Base-by-base conservation (phyloP, 768 basidiomycete species). In the Podaxis mareebaensis region DNA sequence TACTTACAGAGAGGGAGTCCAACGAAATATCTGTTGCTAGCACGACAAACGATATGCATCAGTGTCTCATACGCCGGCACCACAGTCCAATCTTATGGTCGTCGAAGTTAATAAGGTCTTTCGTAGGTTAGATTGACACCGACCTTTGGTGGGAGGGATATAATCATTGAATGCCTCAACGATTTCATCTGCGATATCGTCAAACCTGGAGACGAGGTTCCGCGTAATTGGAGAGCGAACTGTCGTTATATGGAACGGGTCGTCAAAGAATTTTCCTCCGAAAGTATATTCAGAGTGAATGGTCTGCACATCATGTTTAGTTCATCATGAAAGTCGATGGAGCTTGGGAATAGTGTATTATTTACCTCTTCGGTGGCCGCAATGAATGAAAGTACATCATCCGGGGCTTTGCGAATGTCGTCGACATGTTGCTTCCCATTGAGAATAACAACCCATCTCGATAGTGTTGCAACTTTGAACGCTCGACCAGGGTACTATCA, bases 1-100 rank as follows among this genome's bases (percentile, higher is more conserved):
- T 11, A 51, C 77, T n/a, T 42, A 82, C 83, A 84, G 1, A 80
- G 53, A 1, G 82, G 81, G 38, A 77, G 69, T 0, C 82, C 83
- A 3, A 84, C 78, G 53, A 84, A 80, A 0, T 76, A 44, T 15
- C 83, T 75, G 60, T 79, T 82, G 57, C 67, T 78, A 1, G 71
- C 67, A 44, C 81, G 74, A 33, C 75, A 74, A 13, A 84, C 68
- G 12, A 83, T 67, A 22, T 72, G 40, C 62, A 68, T 73, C 2
- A 75, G 65, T 0, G 59, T 66, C 0, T 68, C 58, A 3, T 75
- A 48, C 1, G 67, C 73, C 0, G 69, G 68, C 1, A 82, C 48
- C 7, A 64, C 65, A 12, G 69, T 69, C 81, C 81, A 83, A 13
- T 79, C 79, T 80, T 15, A 26, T 30, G 3, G 36, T 28, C 8